A percentile compares a stretch with the other conserved stretches of the same genome.
These are phyloP conservation scores for Ogataea trehaloabstinens DNA, from an alignment of 805 yeast species.

Conservation along the genomic window DNA sequence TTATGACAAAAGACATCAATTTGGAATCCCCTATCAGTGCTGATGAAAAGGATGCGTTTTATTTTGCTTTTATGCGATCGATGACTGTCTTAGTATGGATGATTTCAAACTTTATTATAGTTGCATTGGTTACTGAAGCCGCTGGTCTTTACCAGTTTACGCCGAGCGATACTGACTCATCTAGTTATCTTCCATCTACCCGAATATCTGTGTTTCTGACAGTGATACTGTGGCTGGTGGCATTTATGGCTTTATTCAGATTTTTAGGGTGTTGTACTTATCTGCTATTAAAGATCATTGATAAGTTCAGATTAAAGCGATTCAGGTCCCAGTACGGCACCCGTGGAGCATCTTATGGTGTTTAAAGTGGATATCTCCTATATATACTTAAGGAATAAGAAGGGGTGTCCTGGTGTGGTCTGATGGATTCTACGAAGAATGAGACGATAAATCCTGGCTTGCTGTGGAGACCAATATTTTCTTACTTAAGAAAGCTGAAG, in stretches of 20 bases:
- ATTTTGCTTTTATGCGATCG: constrained; percentile 88
- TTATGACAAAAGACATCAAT: constrained; percentile 41
- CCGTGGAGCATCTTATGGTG: constrained; percentile 19
- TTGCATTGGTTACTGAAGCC: constrained; percentile 79
- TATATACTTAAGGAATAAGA: background rate
- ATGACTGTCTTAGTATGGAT: constrained; percentile 89
- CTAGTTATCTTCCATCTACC: constrained; percentile 29
- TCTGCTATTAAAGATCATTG: constrained; percentile 36
- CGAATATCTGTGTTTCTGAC: constrained; percentile 71
- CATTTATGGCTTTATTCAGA: constrained; percentile 81
- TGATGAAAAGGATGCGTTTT: constrained; percentile 63
- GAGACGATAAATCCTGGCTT: too few species aligned
- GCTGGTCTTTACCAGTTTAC: constrained; percentile 67
- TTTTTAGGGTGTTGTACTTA: constrained; percentile 72
- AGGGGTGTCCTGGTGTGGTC: too few species aligned
- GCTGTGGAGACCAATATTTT: too few species aligned
- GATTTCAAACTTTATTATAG: constrained; percentile 75
- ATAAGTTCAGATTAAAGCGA: constrained; percentile 15
- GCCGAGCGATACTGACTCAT: constrained; percentile 28
- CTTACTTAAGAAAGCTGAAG: too few species aligned
- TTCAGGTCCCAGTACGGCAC: constrained; percentile 16
- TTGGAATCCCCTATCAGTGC: constrained; percentile 20
- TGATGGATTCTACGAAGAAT: too few species aligned
- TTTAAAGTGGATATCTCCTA: constrained; percentile 8
- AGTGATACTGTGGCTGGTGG: constrained; percentile 90